These are phyloP conservation scores for Gonapodya prolifera DNA, from an alignment of 192 early-diverging fungal species.

Conservation along the genomic window DNA sequence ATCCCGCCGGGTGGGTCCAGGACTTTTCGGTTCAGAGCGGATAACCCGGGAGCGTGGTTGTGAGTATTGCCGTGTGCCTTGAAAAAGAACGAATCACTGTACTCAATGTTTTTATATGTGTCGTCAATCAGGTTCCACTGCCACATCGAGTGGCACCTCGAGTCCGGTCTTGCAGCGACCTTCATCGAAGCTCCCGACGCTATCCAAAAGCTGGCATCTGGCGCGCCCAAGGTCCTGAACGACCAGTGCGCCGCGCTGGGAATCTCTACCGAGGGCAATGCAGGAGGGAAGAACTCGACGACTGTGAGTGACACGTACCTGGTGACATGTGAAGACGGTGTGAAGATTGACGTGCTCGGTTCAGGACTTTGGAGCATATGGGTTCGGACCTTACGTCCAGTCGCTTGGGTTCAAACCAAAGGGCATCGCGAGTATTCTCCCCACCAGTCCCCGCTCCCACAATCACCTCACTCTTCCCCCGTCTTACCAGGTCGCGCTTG, in stretches of 20 bases:
- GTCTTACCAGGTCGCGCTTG: constrained; percentile 58
- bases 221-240: constrained; percentile 37
- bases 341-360: too few species aligned
- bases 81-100: too few species aligned
- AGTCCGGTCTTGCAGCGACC: constrained; percentile 54
- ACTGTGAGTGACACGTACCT: constrained; percentile 43
- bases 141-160: constrained; percentile 71
- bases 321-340: too few species aligned
- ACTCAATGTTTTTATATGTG: too few species aligned
- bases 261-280: constrained; percentile 52
- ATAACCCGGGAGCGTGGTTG: constrained; percentile 73
- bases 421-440: too few species aligned
- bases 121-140: too few species aligned
- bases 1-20: constrained; percentile 53
- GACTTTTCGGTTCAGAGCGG: constrained; percentile 59
- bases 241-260: constrained; percentile 51
- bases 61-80: too few species aligned
- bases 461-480: too few species aligned
- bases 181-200: constrained; percentile 61
- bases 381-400: too few species aligned
- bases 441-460: too few species aligned
- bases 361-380: too few species aligned
- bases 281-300: constrained; percentile 54
- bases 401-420: constrained; percentile 43
- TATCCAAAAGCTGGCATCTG: constrained; percentile 32